Evolutionary conservation across 345 rosid genomes (phyloP).

Genomic region (Bretschneidera sinensis): DNA sequence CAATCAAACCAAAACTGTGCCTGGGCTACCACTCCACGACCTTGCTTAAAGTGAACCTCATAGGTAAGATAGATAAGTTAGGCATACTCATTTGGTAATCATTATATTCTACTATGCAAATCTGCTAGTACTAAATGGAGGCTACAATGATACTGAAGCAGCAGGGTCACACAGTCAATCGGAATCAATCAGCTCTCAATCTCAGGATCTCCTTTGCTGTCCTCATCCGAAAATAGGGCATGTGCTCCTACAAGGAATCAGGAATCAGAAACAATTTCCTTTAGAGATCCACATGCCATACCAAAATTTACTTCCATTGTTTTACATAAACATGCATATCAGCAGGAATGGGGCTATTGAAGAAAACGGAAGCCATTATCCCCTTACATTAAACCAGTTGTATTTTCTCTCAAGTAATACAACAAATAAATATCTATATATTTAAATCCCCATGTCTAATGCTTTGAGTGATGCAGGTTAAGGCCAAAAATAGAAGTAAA

Average conservation of each 20-base stretch:
- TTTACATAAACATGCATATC: background rate
- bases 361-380: no score
- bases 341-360: background rate
- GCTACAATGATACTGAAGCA: background rate
- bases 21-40: background rate
- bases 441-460: background rate
- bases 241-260: conserved; percentile 55
- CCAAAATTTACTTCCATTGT: no score
- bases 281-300: background rate
- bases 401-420: background rate
- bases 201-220: conserved; percentile 88
- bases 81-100: background rate
- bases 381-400: background rate
- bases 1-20: background rate
- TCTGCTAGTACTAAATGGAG: background rate
- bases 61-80: background rate
- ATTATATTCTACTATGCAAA: background rate
- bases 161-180: conserved; percentile 6
- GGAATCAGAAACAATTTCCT: background rate
- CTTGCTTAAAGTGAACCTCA: background rate
- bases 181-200: conserved; percentile 70
- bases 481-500: no score
- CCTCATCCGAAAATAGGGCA: conserved; percentile 88
- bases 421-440: background rate
- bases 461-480: no score